A percentile compares a stretch with the other conserved stretches of the same genome.
Evolutionary conservation across 2,329 filamentous ascomycete species (phyloP).

Genomic region (Geosmithia morbida): DNA sequence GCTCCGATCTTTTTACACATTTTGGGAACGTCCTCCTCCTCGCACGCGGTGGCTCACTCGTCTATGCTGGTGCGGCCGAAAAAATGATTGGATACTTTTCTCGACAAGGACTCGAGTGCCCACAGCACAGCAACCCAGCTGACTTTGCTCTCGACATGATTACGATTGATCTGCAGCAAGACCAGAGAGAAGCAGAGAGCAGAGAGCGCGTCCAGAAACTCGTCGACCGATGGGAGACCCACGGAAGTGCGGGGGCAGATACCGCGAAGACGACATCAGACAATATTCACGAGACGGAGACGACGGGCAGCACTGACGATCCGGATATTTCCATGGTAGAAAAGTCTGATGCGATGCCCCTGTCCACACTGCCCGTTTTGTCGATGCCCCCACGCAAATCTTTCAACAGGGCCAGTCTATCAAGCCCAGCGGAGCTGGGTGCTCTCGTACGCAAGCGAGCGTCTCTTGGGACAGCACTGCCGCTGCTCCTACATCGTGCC

Average conservation of each 20-base stretch:
- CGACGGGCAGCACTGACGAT: too few species aligned
- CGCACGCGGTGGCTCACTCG: slow-evolving; percentile 52
- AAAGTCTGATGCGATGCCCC: too few species aligned
- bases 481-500: slow-evolving; percentile 52
- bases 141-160: slow-evolving; percentile 69
- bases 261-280: background rate
- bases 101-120: slow-evolving; percentile 46
- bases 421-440: slow-evolving; percentile 58
- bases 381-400: slow-evolving; percentile 19
- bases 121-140: slow-evolving; percentile 57
- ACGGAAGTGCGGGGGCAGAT: background rate
- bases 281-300: background rate
- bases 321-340: too few species aligned
- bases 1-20: slow-evolving; percentile 55
- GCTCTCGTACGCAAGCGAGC: slow-evolving; percentile 50
- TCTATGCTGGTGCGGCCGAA: slow-evolving; percentile 49
- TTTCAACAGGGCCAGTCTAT: slow-evolving; percentile 29
- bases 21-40: slow-evolving; percentile 61
- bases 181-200: slow-evolving; percentile 44
- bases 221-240: slow-evolving; percentile 39
- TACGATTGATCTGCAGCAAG: slow-evolving; percentile 58
- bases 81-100: slow-evolving; percentile 54
- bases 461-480: slow-evolving; percentile 47
- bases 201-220: slow-evolving; percentile 46
- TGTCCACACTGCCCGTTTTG: too few species aligned